These are phyloP conservation scores for Xylaria nigripes DNA, from an alignment of 495 filamentous ascomycete genomes.

Conservation along the genomic window DNA sequence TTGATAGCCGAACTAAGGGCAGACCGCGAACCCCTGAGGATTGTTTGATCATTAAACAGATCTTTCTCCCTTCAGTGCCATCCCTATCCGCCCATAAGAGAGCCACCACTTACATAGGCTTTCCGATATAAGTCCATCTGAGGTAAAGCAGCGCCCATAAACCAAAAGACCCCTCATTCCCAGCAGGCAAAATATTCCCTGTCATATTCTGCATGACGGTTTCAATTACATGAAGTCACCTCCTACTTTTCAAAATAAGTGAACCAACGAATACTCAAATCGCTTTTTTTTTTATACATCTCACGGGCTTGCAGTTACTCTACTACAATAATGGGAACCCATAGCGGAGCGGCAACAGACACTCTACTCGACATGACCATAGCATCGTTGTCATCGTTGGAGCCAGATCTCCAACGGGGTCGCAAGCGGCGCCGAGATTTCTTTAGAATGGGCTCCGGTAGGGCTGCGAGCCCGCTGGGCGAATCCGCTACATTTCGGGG, in stretches of 20 bases:
- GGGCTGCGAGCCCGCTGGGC: constrained; percentile 20
- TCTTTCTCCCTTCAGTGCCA: not conserved
- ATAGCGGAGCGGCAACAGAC: constrained; percentile 12
- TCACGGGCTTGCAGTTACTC: constrained; percentile 1
- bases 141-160: not conserved
- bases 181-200: not conserved
- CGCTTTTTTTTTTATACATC: not conserved
- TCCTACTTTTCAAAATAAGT: not conserved
- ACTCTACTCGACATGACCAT: constrained; percentile 20
- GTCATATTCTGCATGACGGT: not conserved
- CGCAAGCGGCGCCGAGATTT: constrained; percentile 28
- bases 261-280: not conserved
- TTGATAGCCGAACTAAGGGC: constrained; percentile 5
- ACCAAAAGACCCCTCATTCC: not conserved
- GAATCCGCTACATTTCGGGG: constrained; percentile 35
- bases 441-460: constrained; percentile 11
- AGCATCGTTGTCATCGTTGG: constrained; percentile 22
- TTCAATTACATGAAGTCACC: not conserved
- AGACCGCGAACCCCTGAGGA: constrained; percentile 4
- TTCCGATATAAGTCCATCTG: not conserved
- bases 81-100: not conserved
- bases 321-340: not conserved
- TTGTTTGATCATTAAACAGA: not conserved
- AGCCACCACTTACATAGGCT: not conserved
- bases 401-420: constrained; percentile 27